Evolutionary conservation across 352 stramenopile species (phyloP).

Genomic region (Globisporangium abappressorium): DNA sequence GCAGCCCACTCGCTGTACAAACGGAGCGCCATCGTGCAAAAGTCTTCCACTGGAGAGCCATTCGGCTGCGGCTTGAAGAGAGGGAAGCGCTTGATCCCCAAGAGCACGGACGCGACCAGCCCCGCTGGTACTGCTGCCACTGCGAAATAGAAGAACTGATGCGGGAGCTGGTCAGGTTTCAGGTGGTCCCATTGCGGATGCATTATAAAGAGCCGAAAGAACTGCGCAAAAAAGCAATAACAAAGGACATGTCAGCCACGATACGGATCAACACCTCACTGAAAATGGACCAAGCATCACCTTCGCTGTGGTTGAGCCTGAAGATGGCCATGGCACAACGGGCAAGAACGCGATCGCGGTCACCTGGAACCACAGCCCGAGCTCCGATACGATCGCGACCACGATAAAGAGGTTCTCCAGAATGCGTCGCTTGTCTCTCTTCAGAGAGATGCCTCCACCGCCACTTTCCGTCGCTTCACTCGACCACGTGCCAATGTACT

Average conservation of each 20-base stretch:
- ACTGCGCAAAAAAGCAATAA: constrained; percentile 13
- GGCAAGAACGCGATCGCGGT: constrained; percentile 48
- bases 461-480: constrained; percentile 26
- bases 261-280: no score
- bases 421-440: constrained; percentile 19
- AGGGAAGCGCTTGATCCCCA: constrained; percentile 50
- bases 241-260: neutral
- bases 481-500: constrained; percentile 37
- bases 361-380: constrained; percentile 49
- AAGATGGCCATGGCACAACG: constrained; percentile 43
- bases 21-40: constrained; percentile 44
- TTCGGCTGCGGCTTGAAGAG: constrained; percentile 65
- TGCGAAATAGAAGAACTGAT: constrained; percentile 36
- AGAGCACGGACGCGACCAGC: constrained; percentile 26
- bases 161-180: constrained; percentile 31
- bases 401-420: constrained; percentile 34
- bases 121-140: constrained; percentile 35
- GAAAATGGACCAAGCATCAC: constrained; percentile 3
- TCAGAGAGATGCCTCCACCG: constrained; percentile 11
- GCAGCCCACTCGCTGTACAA: constrained; percentile 54
- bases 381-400: constrained; percentile 33
- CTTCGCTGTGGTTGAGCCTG: constrained; percentile 29
- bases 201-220: constrained; percentile 36
- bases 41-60: constrained; percentile 38
- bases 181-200: constrained; percentile 50